Base-by-base conservation (phyloP, 192 early-diverging fungal genomes). In the Chytriomyces sp. region DNA sequence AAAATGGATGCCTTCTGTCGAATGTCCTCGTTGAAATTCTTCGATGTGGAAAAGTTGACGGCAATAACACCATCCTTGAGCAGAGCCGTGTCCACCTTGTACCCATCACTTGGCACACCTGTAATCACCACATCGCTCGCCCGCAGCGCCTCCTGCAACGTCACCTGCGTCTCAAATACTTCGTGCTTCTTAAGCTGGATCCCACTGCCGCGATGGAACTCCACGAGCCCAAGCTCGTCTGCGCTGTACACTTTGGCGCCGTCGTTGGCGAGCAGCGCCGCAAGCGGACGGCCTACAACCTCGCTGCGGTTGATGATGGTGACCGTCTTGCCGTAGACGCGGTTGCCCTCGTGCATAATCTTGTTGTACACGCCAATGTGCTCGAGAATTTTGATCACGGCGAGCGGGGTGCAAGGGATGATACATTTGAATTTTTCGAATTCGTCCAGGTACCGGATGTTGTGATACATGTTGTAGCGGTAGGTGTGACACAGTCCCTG, bases 371-470 rank as follows among this genome's bases (percentile, higher is more conserved):
- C 93, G 59, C 92, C 93, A 80, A 99, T 90, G 77, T 94, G 92
- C 79, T 99, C 98, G 36, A 99, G 84, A 52, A 95, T 91, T 83
- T 99, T 99, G 78, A 99, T 90, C 39, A 96, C 79, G 28, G 94
- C 98, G 52, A 99, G 80, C n/a, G 98, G 98, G 6, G 98, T 99
- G 83, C 98, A 99, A 3, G 98, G 98, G 58, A 99, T 89, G 61
- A 98, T 97, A 77, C 94, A 95, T 80, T 99, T 99, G 67, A 90
- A 90, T 0, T 87, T 92, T 75, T 93, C 73, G 10, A 75, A 83
- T 56, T 77, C 58, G 75, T 99, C 94, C 68, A 99, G 81, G 81
- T 80, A 97, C 10, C 98, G 90, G 57, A 93, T 87, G 84, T 98
- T 98, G 84, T 93, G 92, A 79, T 99, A 98, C 83, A 99, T 89